Evolutionary conservation across 2,329 filamentous ascomycete genomes (phyloP).

Genomic region (Cercospora berteroae): DNA sequence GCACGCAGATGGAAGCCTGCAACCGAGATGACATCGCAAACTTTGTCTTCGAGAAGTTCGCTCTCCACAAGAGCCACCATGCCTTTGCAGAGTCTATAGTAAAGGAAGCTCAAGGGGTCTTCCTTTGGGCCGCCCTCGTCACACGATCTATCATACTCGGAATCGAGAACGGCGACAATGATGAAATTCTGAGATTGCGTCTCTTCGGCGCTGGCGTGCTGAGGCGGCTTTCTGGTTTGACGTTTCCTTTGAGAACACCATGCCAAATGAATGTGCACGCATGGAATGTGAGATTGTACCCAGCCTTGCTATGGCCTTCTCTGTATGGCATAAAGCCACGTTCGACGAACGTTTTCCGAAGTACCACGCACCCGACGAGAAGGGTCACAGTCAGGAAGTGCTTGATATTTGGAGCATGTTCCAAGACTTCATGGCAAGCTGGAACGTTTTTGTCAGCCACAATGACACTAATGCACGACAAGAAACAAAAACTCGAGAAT

Average conservation of each 20-base stretch:
- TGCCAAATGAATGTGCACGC: not conserved
- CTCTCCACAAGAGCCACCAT: not conserved
- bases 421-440: not conserved
- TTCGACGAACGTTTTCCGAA: not conserved
- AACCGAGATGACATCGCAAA: not conserved
- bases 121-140: conserved; percentile 19
- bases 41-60: not conserved
- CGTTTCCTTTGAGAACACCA: not conserved
- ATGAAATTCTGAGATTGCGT: not conserved
- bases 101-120: conserved; percentile 16
- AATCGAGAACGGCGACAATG: conserved; percentile 13
- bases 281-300: not conserved
- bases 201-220: not conserved
- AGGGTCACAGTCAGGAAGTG: not conserved
- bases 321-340: not conserved
- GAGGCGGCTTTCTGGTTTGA: not conserved
- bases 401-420: not conserved
- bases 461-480: not conserved
- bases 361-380: not conserved
- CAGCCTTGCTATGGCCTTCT: not conserved
- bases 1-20: not conserved
- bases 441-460: not conserved
- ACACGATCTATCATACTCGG: not conserved
- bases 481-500: not conserved
- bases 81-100: not conserved